These are phyloP conservation scores for Excoecaria agallocha DNA, from an alignment of 345 rosid genomes.

Conservation along the genomic window DNA sequence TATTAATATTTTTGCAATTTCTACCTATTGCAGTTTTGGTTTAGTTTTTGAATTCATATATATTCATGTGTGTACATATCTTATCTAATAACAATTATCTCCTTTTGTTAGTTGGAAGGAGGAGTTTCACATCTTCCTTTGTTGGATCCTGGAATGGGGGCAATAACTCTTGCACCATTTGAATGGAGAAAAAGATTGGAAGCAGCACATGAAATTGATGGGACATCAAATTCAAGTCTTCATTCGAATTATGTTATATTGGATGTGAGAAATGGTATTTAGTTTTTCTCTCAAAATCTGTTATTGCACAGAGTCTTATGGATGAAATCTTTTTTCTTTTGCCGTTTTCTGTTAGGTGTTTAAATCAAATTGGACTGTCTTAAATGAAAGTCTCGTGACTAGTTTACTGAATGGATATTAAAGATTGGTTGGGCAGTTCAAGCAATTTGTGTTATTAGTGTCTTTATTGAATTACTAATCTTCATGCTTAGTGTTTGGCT, in stretches of 20 bases:
- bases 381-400: background rate
- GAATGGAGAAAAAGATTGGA: slow-evolving; percentile 76
- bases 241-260: slow-evolving; percentile 47
- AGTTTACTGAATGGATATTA: background rate
- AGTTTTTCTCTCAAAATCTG: background rate
- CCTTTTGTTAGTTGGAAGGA: slow-evolving; percentile 61
- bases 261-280: slow-evolving; percentile 91
- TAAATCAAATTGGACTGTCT: background rate
- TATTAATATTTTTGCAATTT: background rate
- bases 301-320: slow-evolving; percentile 8
- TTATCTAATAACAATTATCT: slow-evolving; percentile 3
- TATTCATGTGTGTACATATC: background rate
- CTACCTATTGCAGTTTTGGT: background rate
- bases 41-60: background rate
- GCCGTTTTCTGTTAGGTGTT: background rate
- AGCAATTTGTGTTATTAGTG: background rate
- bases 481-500: background rate
- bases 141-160: slow-evolving; percentile 67
- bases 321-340: background rate
- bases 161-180: slow-evolving; percentile 69
- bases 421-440: background rate
- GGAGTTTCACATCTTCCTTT: slow-evolving; percentile 81
- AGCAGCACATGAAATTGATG: slow-evolving; percentile 29
- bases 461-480: background rate
- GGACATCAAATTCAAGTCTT: slow-evolving; percentile 31